Percentiles rank a stretch among this genome's conserved stretches.
These are phyloP conservation scores for Fraxinus nigra DNA, from an alignment of 305 asterid genomes.

Conservation along the genomic window DNA sequence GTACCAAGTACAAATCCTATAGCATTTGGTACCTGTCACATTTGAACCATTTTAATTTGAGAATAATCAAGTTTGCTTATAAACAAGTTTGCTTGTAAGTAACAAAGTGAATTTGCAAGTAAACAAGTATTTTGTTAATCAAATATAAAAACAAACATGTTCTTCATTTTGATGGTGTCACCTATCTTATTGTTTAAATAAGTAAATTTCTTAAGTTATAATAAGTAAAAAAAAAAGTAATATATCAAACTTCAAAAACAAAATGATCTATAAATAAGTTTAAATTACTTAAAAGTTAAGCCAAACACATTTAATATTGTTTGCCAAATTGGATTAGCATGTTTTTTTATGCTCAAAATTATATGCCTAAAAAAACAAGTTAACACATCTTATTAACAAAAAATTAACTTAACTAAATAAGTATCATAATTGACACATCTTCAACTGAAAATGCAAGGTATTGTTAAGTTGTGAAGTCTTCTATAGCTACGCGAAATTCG, in stretches of 20 bases:
- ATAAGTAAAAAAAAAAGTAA: no score
- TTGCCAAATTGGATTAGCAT: not conserved
- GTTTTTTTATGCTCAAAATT: not conserved
- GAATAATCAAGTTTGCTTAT: no score
- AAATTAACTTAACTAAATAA: no score
- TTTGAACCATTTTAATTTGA: not conserved
- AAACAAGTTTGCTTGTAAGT: not conserved
- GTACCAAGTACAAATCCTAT: slow-evolving; percentile 12
- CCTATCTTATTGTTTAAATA: not conserved
- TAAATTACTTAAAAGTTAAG: not conserved
- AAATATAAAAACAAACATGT: not conserved
- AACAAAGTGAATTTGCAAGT: not conserved
- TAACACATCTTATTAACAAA: not conserved
- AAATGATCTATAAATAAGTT: no score
- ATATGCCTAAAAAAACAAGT: not conserved
- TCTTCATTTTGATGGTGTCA: not conserved
- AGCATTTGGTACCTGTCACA: not conserved
- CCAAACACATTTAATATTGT: not conserved
- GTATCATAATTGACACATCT: not conserved
- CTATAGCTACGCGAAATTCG: not conserved
- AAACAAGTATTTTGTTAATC: not conserved
- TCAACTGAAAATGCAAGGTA: not conserved
- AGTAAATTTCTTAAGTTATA: no score
- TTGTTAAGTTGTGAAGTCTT: no score
- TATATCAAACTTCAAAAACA: not conserved